These are phyloP conservation scores for Nymphaea thermarum DNA, from an alignment of 164 flowering plant genomes.

Conservation along the genomic window DNA sequence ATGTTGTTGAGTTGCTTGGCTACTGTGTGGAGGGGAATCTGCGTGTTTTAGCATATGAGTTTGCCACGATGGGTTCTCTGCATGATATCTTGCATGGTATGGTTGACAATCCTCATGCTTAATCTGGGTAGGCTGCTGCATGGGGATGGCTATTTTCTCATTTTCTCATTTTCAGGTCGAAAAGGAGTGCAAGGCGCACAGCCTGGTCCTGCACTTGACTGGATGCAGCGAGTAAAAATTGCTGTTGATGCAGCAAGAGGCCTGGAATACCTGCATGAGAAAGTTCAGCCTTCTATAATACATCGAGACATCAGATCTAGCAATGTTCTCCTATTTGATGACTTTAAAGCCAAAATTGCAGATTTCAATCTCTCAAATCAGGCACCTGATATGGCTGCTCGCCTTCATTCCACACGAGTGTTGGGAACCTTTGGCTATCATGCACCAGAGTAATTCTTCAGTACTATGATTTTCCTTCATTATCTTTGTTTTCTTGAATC, in stretches of 20 bases:
- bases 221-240: slow-evolving; percentile 42
- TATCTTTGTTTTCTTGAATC: background rate
- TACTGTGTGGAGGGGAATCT: slow-evolving; percentile 11
- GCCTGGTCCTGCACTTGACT: slow-evolving; percentile 42
- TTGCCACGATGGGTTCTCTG: slow-evolving; percentile 13
- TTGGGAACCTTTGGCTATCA: slow-evolving; percentile 55
- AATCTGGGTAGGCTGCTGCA: background rate
- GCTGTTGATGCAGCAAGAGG: slow-evolving; percentile 43
- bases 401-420: slow-evolving; percentile 45
- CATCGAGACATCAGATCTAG: slow-evolving; percentile 47
- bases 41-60: slow-evolving; percentile 11
- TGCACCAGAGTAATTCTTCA: slow-evolving; percentile 37
- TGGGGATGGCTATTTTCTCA: background rate
- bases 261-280: slow-evolving; percentile 48
- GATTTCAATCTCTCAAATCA: slow-evolving; percentile 42
- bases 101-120: background rate
- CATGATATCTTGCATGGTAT: slow-evolving; percentile 15
- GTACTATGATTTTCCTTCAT: background rate
- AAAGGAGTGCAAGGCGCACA: slow-evolving; percentile 47
- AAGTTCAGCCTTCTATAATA: slow-evolving; percentile 30
- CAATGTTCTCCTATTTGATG: slow-evolving; percentile 43
- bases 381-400: slow-evolving; percentile 42
- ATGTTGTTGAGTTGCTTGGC: slow-evolving; percentile 11
- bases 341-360: slow-evolving; percentile 32
- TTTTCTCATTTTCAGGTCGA: slow-evolving; percentile 19